Evolutionary conservation across 768 basidiomycete species (phyloP), one percentile per base, ranked within the genome.

Genomic region (Pleurotus giganteus): DNA sequence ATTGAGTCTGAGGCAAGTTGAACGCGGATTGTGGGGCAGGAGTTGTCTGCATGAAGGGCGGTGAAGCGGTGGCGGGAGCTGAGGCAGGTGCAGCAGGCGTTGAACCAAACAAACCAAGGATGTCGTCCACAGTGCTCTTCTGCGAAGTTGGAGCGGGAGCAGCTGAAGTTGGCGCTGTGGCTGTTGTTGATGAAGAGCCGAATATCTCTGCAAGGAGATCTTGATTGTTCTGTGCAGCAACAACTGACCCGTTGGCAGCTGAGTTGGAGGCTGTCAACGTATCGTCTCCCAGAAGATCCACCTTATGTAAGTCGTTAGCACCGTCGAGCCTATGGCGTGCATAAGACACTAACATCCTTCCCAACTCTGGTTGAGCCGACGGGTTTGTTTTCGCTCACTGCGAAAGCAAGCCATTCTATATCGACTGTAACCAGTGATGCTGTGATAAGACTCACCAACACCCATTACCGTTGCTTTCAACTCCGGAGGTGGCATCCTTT

Each of bases 401-500:
- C 19, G 45, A 6, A 57, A 34, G 36, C 19, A 27, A 47, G 43
- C 31, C 7, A 47, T 7, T 41, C 52, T 44, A 56, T 11, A 4
- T 24, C 59, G 15, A 69, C 42, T n/a, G 31, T 21, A 28, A n/a
- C 27, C 28, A n/a, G 15, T 23, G 17, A 39, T 28, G 31, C n/a
- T 31, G 24, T n/a, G n/a, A n/a, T n/a, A 39, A 0, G 23, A 73
- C 83, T 59, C 61, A 95, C 94, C 91, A 57, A 89, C 81, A 43
- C 93, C 97, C 80, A 96, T 89, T 2, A 98, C 91, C 2, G 96
- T 98, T n/a, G 90, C 88, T 73, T 95, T 97, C 60, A 98, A 73
- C 68, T 99, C 97, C 1, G 97, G 97, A 4, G 93, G 90, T n/a
- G 97, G 97, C 97, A 99, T 99, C 53, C 94, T 83, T 74, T 99